Conservation (phyloP, 192 early-diverging fungal genomes). For the Backusella morwellensis region DNA sequence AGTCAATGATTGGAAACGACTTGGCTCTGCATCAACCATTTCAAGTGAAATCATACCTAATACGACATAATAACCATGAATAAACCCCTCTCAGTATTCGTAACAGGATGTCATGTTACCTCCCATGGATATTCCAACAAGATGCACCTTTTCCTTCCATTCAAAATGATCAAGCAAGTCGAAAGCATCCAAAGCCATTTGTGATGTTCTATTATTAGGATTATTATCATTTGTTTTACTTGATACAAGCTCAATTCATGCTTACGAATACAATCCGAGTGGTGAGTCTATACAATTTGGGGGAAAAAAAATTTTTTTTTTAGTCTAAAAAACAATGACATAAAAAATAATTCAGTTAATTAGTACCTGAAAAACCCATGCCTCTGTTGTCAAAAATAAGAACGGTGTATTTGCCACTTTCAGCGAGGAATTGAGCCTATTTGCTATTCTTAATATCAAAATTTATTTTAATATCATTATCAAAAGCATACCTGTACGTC, state of each 20-base stretch:
- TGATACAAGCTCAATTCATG: not conserved
- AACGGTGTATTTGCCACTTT: slow-evolving; percentile 63
- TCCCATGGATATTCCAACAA: slow-evolving; percentile 85
- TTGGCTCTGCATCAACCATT: slow-evolving; percentile 54
- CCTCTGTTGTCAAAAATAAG: slow-evolving; percentile 88
- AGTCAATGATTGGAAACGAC: slow-evolving; percentile 55
- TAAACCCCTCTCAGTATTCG: no score
- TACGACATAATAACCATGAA: not conserved
- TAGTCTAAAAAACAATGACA: not conserved
- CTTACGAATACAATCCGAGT: slow-evolving; percentile 49
- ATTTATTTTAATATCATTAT: not conserved
- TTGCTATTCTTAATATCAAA: not conserved
- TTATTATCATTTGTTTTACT: not conserved
- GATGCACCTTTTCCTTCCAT: slow-evolving; percentile 67
- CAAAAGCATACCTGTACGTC: slow-evolving; percentile 31
- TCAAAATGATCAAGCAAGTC: slow-evolving; percentile 70
- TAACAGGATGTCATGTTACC: not conserved
- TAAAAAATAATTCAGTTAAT: not conserved
- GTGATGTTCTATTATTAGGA: slow-evolving; percentile 51
- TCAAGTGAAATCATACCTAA: slow-evolving; percentile 76
- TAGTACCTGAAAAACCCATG: slow-evolving; percentile 57
- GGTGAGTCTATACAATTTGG: slow-evolving; percentile 44
- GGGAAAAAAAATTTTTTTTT: not conserved
- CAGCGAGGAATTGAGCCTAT: slow-evolving; percentile 66
- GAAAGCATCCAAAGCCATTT: slow-evolving; percentile 74